A percentile compares a stretch with the other conserved stretches of the same genome.
Conservation (phyloP, 148 eudicot species). For the Amaranthus palmeri region DNA sequence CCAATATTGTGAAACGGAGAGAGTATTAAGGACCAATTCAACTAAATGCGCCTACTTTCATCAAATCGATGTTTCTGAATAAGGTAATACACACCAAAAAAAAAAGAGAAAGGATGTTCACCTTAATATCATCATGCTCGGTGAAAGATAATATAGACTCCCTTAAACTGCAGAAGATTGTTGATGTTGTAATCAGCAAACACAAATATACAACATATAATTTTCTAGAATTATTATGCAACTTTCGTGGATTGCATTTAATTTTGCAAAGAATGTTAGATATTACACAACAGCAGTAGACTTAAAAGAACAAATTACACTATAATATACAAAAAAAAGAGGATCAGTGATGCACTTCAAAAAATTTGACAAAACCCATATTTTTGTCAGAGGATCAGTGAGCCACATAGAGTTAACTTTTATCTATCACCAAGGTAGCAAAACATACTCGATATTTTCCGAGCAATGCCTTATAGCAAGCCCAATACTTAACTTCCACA, state of each 20-base stretch:
- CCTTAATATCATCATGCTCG: conserved; percentile 83
- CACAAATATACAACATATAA: conserved; percentile 14
- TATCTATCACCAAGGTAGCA: too few relatives aligned
- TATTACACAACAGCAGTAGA: neutral
- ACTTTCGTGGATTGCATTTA: neutral
- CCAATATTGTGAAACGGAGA: too few relatives aligned
- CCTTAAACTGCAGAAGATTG: conserved; percentile 61
- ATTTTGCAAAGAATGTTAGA: neutral
- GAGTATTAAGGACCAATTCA: too few relatives aligned
- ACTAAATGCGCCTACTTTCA: too few relatives aligned
- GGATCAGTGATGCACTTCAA: neutral
- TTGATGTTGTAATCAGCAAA: conserved; percentile 11
- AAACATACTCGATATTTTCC: too few relatives aligned
- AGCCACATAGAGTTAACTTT: too few relatives aligned
- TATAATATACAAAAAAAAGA: neutral
- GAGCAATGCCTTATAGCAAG: neutral
- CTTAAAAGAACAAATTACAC: neutral
- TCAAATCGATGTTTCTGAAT: neutral
- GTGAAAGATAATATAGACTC: conserved; percentile 70
- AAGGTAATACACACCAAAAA: neutral
- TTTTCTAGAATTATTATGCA: neutral
- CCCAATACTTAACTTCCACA: neutral
- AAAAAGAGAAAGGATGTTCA: conserved; percentile 23
- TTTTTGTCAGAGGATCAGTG: too few relatives aligned
- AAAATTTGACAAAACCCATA: neutral